phyloP scores from a whole-genome alignment of 2,329 filamentous ascomycete species.

The Pseudogymnoascus pannorum region DNA sequence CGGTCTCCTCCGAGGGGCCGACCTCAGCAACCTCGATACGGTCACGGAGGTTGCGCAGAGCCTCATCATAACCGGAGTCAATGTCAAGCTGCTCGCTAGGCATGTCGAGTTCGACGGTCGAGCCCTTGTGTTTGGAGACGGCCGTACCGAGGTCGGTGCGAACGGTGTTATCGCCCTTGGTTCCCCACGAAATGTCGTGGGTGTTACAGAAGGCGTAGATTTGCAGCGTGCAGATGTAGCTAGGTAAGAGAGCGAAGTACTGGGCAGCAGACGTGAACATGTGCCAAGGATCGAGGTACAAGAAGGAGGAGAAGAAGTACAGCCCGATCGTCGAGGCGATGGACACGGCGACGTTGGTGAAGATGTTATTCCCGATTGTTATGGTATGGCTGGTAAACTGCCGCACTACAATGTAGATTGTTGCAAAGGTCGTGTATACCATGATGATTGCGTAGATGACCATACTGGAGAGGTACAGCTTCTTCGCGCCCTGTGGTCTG shows the following conservation, averaged over 20 bases:
- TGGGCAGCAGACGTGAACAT: constrained; percentile 89
- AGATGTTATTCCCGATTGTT: constrained; percentile 73
- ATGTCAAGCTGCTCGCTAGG: constrained; percentile 96
- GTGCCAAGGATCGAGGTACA: constrained; percentile 98
- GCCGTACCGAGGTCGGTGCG: constrained; percentile 88
- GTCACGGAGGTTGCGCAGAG: constrained; percentile 89
- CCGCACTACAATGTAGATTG: constrained; percentile 80
- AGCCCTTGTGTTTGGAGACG: constrained; percentile 61
- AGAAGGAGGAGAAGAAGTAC: constrained; percentile 92
- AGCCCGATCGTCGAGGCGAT: constrained; percentile 83
- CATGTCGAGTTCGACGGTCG: constrained; percentile 93
- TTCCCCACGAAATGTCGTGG: constrained; percentile 98
- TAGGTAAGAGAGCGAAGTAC: constrained; percentile 87
- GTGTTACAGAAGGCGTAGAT: constrained; percentile 99
- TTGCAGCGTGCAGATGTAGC: constrained; percentile 94
- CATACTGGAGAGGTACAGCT: constrained; percentile 82
- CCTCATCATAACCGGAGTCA: constrained; percentile 94
- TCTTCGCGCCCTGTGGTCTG: constrained; percentile 87
- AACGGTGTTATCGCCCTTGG: constrained; percentile 94
- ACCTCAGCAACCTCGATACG: constrained; percentile 69
- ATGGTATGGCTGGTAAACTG: constrained; percentile 55
- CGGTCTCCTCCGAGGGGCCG: constrained; percentile 62
- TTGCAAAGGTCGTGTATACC: constrained; percentile 87
- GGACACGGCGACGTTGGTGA: constrained; percentile 90
- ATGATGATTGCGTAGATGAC: constrained; percentile 90